A percentile compares a stretch with the other conserved stretches of the same genome.
Conservation (phyloP, 495 filamentous ascomycete species). For the Aspergillus baeticus region DNA sequence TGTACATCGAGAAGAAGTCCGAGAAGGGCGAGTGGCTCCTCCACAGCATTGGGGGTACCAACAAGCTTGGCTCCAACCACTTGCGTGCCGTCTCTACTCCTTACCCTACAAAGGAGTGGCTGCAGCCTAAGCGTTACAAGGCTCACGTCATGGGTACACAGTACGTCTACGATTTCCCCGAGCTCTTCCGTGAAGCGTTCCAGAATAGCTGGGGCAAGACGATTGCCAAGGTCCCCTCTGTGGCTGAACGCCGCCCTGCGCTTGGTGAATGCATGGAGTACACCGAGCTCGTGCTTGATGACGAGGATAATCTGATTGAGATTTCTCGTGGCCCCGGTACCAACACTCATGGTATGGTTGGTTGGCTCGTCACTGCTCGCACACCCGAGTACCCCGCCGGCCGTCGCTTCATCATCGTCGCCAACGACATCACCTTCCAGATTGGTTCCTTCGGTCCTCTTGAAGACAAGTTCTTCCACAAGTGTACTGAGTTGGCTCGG, state of each 20-base stretch:
- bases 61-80: slow-evolving; percentile 94
- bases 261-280: slow-evolving; percentile 93
- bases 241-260: slow-evolving; percentile 78
- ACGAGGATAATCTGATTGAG: slow-evolving; percentile 86
- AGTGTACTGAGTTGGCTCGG: slow-evolving; percentile 93
- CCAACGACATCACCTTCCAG: slow-evolving; percentile 99
- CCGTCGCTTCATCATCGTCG: slow-evolving; percentile 88
- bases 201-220: slow-evolving; percentile 89
- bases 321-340: slow-evolving; percentile 91
- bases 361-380: slow-evolving; percentile 93
- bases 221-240: slow-evolving; percentile 63
- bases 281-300: slow-evolving; percentile 90
- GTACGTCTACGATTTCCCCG: slow-evolving; percentile 99
- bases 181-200: slow-evolving; percentile 96
- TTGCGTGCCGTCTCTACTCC: slow-evolving; percentile 85
- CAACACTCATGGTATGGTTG: slow-evolving; percentile 97
- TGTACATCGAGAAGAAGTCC: slow-evolving; percentile 96
- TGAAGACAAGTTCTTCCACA: slow-evolving; percentile 98
- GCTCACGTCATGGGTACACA: slow-evolving; percentile 98
- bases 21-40: slow-evolving; percentile 97
- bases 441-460: slow-evolving; percentile 95
- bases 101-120: slow-evolving; percentile 96
- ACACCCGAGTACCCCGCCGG: slow-evolving; percentile 97
- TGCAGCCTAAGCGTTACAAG: slow-evolving; percentile 99
- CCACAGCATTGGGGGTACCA: slow-evolving; percentile 94